phyloP scores from a whole-genome alignment of 179 eudicot species.

The Beta corolliflora region DNA sequence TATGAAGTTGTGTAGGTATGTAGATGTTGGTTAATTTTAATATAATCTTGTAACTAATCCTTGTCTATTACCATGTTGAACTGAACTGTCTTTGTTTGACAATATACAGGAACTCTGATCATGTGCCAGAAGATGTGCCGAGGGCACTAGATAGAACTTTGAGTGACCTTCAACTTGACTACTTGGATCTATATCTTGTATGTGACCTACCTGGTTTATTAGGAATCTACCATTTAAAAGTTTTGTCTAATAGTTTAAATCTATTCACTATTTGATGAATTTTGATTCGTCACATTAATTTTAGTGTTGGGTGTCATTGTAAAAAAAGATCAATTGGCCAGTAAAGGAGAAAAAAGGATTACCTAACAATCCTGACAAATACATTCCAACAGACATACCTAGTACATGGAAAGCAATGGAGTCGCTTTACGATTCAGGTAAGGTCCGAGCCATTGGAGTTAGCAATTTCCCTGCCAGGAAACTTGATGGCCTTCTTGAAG shows the following conservation, averaged over 20 bases:
- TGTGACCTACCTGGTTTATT: slow-evolving; percentile 7
- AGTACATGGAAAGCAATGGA: slow-evolving; percentile 94
- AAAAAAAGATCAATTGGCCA: slow-evolving; percentile 81
- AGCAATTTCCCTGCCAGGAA: slow-evolving; percentile 86
- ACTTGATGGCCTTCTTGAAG: slow-evolving; percentile 59
- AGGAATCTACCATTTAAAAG: background rate
- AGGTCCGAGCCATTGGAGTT: slow-evolving; percentile 78
- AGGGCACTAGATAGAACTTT: slow-evolving; percentile 64
- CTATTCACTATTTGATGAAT: too few relatives aligned
- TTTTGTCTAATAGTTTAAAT: too few relatives aligned
- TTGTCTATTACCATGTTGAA: background rate
- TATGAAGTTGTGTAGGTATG: background rate
- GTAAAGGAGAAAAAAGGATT: slow-evolving; percentile 61
- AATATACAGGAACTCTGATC: slow-evolving; percentile 47
- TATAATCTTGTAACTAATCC: background rate
- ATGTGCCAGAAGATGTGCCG: slow-evolving; percentile 79
- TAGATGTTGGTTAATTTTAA: background rate
- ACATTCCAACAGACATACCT: slow-evolving; percentile 55
- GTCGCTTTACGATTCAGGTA: slow-evolving; percentile 68
- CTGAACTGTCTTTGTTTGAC: background rate
- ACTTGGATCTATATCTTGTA: slow-evolving; percentile 82
- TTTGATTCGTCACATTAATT: too few relatives aligned
- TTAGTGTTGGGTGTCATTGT: background rate
- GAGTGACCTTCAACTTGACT: slow-evolving; percentile 73
- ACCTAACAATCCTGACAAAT: slow-evolving; percentile 40